These are phyloP conservation scores for Leccinum fibrillosum DNA, from an alignment of 768 basidiomycete species.

Conservation along the genomic window DNA sequence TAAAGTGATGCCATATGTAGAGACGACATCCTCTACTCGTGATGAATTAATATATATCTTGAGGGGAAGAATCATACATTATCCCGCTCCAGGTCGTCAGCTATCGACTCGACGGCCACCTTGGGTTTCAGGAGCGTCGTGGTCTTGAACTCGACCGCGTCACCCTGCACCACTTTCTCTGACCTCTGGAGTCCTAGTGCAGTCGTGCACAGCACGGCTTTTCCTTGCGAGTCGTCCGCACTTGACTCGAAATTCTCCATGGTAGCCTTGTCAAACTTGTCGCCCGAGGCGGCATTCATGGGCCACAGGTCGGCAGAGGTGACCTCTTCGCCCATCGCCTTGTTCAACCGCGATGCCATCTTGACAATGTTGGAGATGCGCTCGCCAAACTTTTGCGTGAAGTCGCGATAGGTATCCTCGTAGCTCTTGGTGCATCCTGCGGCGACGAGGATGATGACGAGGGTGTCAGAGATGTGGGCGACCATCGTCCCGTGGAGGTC, in stretches of 20 bases:
- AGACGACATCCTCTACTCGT: neutral
- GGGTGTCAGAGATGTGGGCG: conserved; percentile 42
- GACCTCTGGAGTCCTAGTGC: conserved; percentile 49
- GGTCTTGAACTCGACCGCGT: conserved; percentile 46
- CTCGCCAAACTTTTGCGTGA: conserved; percentile 34
- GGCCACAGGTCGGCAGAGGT: conserved; percentile 56
- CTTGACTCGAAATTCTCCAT: conserved; percentile 47
- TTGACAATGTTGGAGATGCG: conserved; percentile 34
- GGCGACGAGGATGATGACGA: conserved; percentile 40
- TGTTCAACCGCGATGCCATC: conserved; percentile 33
- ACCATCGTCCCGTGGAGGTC: conserved; percentile 37
- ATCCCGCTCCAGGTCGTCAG: conserved; percentile 29
- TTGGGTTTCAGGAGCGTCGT: conserved; percentile 50
- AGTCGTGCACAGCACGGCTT: conserved; percentile 50
- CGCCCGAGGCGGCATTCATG: conserved; percentile 42
- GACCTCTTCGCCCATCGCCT: conserved; percentile 56
- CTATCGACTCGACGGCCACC: conserved; percentile 43
- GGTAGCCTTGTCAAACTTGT: conserved; percentile 34
- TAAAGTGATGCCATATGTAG: conserved; percentile 20
- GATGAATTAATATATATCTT: neutral
- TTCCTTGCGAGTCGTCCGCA: conserved; percentile 9
- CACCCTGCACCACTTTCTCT: conserved; percentile 36
- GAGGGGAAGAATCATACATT: conserved; percentile 10
- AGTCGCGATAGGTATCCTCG: conserved; percentile 29
- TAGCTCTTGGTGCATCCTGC: conserved; percentile 37